Evolutionary conservation across 306 rosid genomes (phyloP), one percentile per base, ranked within the genome.

Genomic region (Hippophae rhamnoides): DNA sequence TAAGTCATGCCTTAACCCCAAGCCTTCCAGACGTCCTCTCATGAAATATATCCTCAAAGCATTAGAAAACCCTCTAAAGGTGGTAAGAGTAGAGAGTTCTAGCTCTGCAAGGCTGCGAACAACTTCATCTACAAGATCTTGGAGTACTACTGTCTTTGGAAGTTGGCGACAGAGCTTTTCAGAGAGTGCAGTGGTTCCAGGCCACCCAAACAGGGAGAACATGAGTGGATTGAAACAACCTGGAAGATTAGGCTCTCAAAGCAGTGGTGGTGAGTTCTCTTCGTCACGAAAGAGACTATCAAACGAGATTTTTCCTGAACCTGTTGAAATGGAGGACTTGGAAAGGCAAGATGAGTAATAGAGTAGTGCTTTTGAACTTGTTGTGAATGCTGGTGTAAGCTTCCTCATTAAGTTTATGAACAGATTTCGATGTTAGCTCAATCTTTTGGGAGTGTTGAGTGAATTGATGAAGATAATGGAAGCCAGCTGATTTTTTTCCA

Each of bases 121-220:
- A 41, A 76, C 82, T 47, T 90, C 97, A 6, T 87, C 97, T n/a
- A 80, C 85, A 60, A 71, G 78, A 71, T 85, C 97, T 52, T 93
- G 99, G 99, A 82, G 85, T 68, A 54, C 86, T 38, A 88, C 83
- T 18, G 80, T 87, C 72, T 80, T 86, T 53, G 94, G 89, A 56
- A 93, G 99, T 78, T 88, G 99, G 97, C 74, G 81, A 62, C 90
- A 88, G 38, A 93, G 86, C 67, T 88, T 97, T 56, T 88, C 90
- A 42, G 97, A 82, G 47, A 71, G 74, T 64, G 81, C 79, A 14
- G 60, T 76, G 12, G 79, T 65, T 41, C 77, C 76, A 27, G 47
- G 74, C 64, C 47, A 67, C 54, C 12, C 77, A 47, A 84, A 63
- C 69, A 86, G 52, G 62, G 97, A 83, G 51, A 41, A 66, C 11